These are phyloP conservation scores for Chloropicon primus DNA, from an alignment of 139 green algal species.

Conservation along the genomic window DNA sequence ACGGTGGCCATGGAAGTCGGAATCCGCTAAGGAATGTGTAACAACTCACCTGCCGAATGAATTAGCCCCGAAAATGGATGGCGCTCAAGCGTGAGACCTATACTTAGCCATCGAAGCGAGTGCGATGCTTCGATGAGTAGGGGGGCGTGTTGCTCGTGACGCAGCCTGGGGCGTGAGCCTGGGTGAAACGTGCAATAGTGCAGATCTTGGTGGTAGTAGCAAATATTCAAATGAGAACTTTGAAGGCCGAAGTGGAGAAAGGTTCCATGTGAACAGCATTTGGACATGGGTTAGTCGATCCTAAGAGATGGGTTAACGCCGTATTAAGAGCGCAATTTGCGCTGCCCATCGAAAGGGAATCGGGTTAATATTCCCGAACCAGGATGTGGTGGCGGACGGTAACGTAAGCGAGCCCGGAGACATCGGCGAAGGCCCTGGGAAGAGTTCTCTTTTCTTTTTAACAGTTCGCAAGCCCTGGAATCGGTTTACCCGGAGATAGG, in stretches of 20 bases:
- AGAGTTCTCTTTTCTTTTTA: constrained; percentile 96
- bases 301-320: constrained; percentile 78
- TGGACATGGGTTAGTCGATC: constrained; percentile 89
- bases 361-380: constrained; percentile 89
- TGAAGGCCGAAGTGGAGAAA: constrained; percentile 84
- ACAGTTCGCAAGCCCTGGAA: constrained; percentile 72
- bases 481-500: constrained; percentile 78
- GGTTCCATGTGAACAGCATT: constrained; percentile 92
- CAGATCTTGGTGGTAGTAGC: constrained; percentile 91
- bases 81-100: constrained; percentile 39
- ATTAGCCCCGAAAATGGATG: constrained; percentile 39
- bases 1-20: constrained; percentile 49
- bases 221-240: constrained; percentile 92
- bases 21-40: constrained; percentile 54
- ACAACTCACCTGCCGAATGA: constrained; percentile 49
- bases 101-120: constrained; percentile 57
- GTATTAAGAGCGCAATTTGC: constrained; percentile 65
- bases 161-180: constrained; percentile 67
- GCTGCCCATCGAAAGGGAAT: constrained; percentile 76
- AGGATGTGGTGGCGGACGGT: constrained; percentile 64
- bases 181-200: constrained; percentile 70
- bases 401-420: constrained; percentile 72
- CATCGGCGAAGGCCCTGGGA: constrained; percentile 61
- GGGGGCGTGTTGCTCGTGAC: constrained; percentile 69
- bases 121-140: constrained; percentile 79